These are phyloP conservation scores for Hyaloscypha finlandica DNA, from an alignment of 495 filamentous ascomycete species.

Conservation along the genomic window DNA sequence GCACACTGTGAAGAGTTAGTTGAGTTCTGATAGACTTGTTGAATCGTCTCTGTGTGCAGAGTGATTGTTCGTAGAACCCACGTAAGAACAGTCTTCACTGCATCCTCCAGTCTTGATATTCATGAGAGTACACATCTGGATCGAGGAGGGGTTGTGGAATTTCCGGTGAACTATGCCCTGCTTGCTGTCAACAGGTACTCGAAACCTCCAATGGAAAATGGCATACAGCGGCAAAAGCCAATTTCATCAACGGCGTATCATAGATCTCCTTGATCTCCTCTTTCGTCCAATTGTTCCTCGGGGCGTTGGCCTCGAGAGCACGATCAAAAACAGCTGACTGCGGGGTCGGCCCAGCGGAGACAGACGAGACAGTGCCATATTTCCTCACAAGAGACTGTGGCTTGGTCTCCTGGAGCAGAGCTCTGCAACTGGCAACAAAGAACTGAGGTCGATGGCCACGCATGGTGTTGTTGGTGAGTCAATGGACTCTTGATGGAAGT, in stretches of 20 bases:
- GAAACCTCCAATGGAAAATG: slow-evolving; percentile 6
- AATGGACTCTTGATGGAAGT: slow-evolving; percentile 3
- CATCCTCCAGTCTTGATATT: slow-evolving; percentile 95
- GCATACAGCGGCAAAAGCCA: slow-evolving; percentile 72
- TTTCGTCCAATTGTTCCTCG: slow-evolving; percentile 73
- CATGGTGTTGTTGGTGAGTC: slow-evolving; percentile 20
- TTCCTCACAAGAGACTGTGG: slow-evolving; percentile 13
- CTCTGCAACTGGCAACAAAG: slow-evolving; percentile 19
- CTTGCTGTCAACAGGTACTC: not conserved
- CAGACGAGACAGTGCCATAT: slow-evolving; percentile 30
- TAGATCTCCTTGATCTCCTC: slow-evolving; percentile 78
- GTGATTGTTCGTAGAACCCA: slow-evolving; percentile 1
- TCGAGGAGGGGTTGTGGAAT: slow-evolving; percentile 75
- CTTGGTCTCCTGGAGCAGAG: slow-evolving; percentile 20
- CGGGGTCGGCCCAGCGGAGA: slow-evolving; percentile 19
- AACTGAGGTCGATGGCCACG: slow-evolving; percentile 22
- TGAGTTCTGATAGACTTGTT: not conserved
- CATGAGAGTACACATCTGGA: slow-evolving; percentile 90
- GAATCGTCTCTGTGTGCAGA: not conserved
- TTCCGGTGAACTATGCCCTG: slow-evolving; percentile 74
- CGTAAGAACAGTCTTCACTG: slow-evolving; percentile 82
- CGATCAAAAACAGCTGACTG: slow-evolving; percentile 39
- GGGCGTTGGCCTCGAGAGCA: slow-evolving; percentile 57
- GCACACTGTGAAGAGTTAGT: slow-evolving; percentile 52
- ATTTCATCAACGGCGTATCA: slow-evolving; percentile 72